Conservation (phyloP, 2,329 filamentous ascomycete genomes). For the Neonectria sp. region DNA sequence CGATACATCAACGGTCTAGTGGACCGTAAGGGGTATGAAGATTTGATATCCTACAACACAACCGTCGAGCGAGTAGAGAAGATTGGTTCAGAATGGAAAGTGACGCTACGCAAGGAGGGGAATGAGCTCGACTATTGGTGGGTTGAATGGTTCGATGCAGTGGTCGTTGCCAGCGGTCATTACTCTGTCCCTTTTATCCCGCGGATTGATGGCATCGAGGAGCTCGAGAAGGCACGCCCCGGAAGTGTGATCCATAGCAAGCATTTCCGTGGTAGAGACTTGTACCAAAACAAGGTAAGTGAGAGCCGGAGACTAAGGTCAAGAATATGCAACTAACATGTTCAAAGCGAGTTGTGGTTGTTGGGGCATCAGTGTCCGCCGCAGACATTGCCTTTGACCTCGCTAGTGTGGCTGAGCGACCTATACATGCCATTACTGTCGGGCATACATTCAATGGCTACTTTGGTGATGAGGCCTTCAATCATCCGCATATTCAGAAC, state of each 20-base stretch:
- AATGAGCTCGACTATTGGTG: slow-evolving; percentile 70
- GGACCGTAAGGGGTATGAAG: slow-evolving; percentile 66
- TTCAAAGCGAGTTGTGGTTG: slow-evolving; percentile 69
- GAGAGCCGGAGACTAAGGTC: not conserved
- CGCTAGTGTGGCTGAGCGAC: slow-evolving; percentile 59
- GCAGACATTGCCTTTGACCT: slow-evolving; percentile 73
- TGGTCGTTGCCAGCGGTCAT: slow-evolving; percentile 73
- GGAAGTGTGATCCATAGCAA: slow-evolving; percentile 71
- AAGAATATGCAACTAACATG: not conserved
- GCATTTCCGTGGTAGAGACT: slow-evolving; percentile 63
- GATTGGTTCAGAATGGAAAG: slow-evolving; percentile 63
- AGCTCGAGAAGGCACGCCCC: slow-evolving; percentile 60
- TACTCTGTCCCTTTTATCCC: slow-evolving; percentile 73
- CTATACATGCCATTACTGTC: slow-evolving; percentile 67
- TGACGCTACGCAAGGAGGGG: slow-evolving; percentile 61
- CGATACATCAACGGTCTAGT: slow-evolving; percentile 69
- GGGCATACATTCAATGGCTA: slow-evolving; percentile 66
- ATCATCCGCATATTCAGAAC: slow-evolving; percentile 66
- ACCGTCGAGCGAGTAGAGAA: slow-evolving; percentile 73
- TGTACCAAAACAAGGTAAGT: slow-evolving; percentile 62
- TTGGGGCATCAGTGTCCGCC: slow-evolving; percentile 76
- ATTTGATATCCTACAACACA: slow-evolving; percentile 69
- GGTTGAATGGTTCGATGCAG: slow-evolving; percentile 73
- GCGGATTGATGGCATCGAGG: slow-evolving; percentile 62
- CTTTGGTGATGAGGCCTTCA: slow-evolving; percentile 72